Conservation (phyloP, 257 asterid genomes). For the Schizonepeta tenuifolia region DNA sequence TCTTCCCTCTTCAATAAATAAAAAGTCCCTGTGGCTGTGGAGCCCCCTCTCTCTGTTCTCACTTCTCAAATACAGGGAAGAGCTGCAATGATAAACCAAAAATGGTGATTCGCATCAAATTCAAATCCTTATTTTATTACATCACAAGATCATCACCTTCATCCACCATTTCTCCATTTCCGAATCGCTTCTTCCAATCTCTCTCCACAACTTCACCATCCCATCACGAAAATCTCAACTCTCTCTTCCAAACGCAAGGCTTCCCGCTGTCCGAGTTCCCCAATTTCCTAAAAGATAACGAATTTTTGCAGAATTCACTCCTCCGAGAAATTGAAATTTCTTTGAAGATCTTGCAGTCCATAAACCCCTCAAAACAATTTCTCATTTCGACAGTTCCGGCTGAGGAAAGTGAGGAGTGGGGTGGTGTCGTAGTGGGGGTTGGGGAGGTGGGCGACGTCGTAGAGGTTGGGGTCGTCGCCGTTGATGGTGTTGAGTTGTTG, state of each 20-base stretch:
- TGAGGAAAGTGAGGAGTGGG: too few relatives aligned
- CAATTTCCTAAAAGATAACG: conserved; percentile 52
- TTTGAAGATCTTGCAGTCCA: conserved; percentile 48
- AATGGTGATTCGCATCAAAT: conserved; percentile 35
- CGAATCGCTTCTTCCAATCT: neutral
- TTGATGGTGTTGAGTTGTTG: too few relatives aligned
- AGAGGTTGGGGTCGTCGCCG: too few relatives aligned
- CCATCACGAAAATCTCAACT: conserved; percentile 35
- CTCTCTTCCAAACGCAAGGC: conserved; percentile 67
- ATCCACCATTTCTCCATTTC: conserved; percentile 21
- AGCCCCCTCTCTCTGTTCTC: neutral
- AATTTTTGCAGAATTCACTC: conserved; percentile 46
- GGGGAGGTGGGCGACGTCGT: too few relatives aligned
- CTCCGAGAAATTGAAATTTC: conserved; percentile 55
- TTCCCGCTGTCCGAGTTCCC: conserved; percentile 51
- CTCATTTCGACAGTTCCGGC: conserved; percentile 55
- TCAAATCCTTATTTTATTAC: neutral
- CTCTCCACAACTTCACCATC: conserved; percentile 30
- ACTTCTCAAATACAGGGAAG: neutral
- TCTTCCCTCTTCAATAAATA: too few relatives aligned
- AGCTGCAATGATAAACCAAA: conserved; percentile 9
- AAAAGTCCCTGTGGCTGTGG: too few relatives aligned
- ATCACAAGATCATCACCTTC: conserved; percentile 32
- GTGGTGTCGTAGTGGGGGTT: too few relatives aligned
- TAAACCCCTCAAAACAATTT: conserved; percentile 58